Evolutionary conservation across 2,329 filamentous ascomycete genomes (phyloP), one percentile per base, ranked within the genome.

Genomic region (Aspergillus aculeatus): DNA sequence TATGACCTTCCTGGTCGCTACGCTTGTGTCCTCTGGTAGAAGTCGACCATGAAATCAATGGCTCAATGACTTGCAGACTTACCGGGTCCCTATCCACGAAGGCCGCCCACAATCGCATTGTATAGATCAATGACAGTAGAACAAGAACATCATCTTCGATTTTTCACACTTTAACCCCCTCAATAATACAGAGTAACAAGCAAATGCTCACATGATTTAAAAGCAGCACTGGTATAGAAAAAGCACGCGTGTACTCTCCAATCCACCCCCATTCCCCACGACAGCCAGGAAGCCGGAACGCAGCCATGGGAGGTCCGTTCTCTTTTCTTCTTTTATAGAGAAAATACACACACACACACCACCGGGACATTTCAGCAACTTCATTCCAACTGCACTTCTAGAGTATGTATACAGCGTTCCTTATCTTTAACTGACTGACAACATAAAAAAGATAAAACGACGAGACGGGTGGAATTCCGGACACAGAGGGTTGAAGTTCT

Each of bases 341-440:
- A 44, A 35, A 2, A 35, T 16, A 44, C 14, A 35, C 26, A 64
- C 64, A 69, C 29, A 67, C 61, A 61, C 68, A 64, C 62, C 68
- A 66, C 59, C 58, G 59, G 62, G 63, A 38, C 32, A 44, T 19
- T 35, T 62, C 57, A 51, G 59, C 48, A 62, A 69, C 68, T 65
- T 66, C 68, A 57, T 65, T 68, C 67, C 64, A 71, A 69, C 66
- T 65, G 66, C 64, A 68, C 66, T 72, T 35, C 67, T 74, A 71
- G 69, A 72, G 68, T 74, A 74, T 75, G 72, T 73, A 73, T 74
- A 75, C 72, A 75, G 68, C 70, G 73, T 74, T 67, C 59, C 64
- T 35, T 66, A 71, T 71, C 67, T 71, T 69, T 64, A 69, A 67
- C 62, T 59, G 58, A 62, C 62, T 65, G 65, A 67, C 63, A 67